phyloP scores from a whole-genome alignment of 2,329 filamentous ascomycete species.

The Thermoascus crustaceus region DNA sequence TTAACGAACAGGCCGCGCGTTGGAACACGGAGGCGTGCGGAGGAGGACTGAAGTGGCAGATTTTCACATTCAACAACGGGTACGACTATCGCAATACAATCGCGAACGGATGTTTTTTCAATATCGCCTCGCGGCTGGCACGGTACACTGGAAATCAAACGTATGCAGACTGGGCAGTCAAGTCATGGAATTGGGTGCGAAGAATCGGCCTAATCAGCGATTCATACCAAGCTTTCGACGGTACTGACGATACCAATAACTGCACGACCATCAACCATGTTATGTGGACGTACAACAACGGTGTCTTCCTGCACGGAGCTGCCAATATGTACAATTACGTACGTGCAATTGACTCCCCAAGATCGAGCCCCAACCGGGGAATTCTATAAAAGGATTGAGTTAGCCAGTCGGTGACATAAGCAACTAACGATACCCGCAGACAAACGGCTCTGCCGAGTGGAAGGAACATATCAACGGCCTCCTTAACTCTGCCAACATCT shows the following conservation, averaged over 20 bases:
- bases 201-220: slow-evolving; percentile 38
- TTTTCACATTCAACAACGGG: slow-evolving; percentile 50
- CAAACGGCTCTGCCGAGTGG: slow-evolving; percentile 16
- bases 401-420: too few relatives aligned
- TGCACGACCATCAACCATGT: slow-evolving; percentile 41
- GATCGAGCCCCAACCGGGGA: too few relatives aligned
- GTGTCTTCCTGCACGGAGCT: slow-evolving; percentile 42
- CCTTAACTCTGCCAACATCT: slow-evolving; percentile 45
- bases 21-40: slow-evolving; percentile 59
- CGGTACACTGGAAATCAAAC: slow-evolving; percentile 31
- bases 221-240: slow-evolving; percentile 43
- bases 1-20: slow-evolving; percentile 62
- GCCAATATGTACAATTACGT: slow-evolving; percentile 43
- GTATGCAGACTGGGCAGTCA: slow-evolving; percentile 32
- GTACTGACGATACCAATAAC: slow-evolving; percentile 38
- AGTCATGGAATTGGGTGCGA: slow-evolving; percentile 27
- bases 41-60: slow-evolving; percentile 75
- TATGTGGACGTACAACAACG: slow-evolving; percentile 44
- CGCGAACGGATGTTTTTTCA: slow-evolving; percentile 46
- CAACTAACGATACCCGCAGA: slow-evolving; percentile 8
- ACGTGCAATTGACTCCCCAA: slow-evolving; percentile 8
- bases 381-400: too few relatives aligned
- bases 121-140: slow-evolving; percentile 38
- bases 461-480: slow-evolving; percentile 48
- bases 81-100: slow-evolving; percentile 47